These are phyloP conservation scores for Schwanniomyces occidentalis DNA, from an alignment of 805 yeast species.

Conservation along the genomic window DNA sequence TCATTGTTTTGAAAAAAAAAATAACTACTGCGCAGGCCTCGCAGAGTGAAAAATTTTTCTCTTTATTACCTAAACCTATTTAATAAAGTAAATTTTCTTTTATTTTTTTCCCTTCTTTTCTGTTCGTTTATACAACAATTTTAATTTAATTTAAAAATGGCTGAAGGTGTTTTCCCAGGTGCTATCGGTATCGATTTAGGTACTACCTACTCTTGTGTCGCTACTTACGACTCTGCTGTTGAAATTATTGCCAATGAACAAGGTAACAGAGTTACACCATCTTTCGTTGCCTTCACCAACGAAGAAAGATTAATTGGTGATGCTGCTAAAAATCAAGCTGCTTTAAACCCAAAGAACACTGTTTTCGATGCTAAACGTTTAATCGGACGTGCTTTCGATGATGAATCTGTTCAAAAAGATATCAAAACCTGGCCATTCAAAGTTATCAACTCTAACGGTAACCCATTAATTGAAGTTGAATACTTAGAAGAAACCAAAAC, in stretches of 20 bases:
- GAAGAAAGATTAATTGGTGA: slow-evolving; percentile 54
- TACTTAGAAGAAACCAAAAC: slow-evolving; percentile 49
- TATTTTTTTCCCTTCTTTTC: slow-evolving; percentile 5
- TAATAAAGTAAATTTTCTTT: slow-evolving; percentile 2
- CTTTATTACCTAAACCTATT: slow-evolving; percentile 1
- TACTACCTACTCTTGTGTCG: slow-evolving; percentile 53
- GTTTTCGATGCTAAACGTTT: slow-evolving; percentile 53
- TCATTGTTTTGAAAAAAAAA: slow-evolving; percentile 4
- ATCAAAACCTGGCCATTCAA: slow-evolving; percentile 51
- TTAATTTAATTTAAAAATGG: slow-evolving; percentile 49
- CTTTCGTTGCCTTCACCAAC: slow-evolving; percentile 49
- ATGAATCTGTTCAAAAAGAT: slow-evolving; percentile 60
- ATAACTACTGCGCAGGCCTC: slow-evolving; percentile 3
- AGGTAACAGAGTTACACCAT: slow-evolving; percentile 54
- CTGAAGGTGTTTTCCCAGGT: slow-evolving; percentile 99
- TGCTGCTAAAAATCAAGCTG: slow-evolving; percentile 53
- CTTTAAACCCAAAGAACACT: slow-evolving; percentile 51
- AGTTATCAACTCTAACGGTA: slow-evolving; percentile 45
- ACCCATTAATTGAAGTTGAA: slow-evolving; percentile 49
- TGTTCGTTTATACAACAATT: slow-evolving; percentile 10
- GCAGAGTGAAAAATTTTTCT: slow-evolving; percentile 11
- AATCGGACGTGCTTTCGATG: slow-evolving; percentile 62
- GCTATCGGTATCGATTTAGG: slow-evolving; percentile 56
- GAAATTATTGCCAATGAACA: slow-evolving; percentile 53
- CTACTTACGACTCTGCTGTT: slow-evolving; percentile 50